Conservation (phyloP, 805 yeast genomes). For the Priceomyces melissophilus region DNA sequence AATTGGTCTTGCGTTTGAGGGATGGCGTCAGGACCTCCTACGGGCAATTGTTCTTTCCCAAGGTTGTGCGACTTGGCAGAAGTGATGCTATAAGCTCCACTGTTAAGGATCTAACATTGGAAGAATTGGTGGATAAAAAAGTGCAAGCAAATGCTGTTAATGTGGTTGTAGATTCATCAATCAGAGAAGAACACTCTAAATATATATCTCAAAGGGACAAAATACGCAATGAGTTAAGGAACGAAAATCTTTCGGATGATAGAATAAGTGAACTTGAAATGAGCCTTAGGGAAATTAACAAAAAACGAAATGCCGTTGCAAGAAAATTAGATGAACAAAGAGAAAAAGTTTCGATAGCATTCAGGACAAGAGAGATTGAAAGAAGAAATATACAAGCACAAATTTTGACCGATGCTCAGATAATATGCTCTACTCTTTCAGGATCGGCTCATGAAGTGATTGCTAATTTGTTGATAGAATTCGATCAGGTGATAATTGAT, state of each 20-base stretch:
- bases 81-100: conserved; percentile 82
- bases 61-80: conserved; percentile 82
- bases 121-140: conserved; percentile 73
- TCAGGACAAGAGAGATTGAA: conserved; percentile 74
- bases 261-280: conserved; percentile 46
- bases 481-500: conserved; percentile 90
- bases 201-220: conserved; percentile 57
- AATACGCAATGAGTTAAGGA: conserved; percentile 39
- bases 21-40: conserved; percentile 59
- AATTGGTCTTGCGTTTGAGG: conserved; percentile 77
- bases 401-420: conserved; percentile 69
- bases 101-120: conserved; percentile 79
- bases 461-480: conserved; percentile 67
- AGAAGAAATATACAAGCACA: conserved; percentile 71
- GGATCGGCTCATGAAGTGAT: conserved; percentile 92
- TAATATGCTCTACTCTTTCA: conserved; percentile 87
- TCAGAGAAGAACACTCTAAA: conserved; percentile 48
- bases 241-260: conserved; percentile 32
- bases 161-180: conserved; percentile 41
- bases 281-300: conserved; percentile 53
- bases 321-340: conserved; percentile 73
- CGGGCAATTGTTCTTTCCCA: conserved; percentile 56
- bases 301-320: conserved; percentile 64
- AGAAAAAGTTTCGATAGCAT: conserved; percentile 64
- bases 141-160: conserved; percentile 39